Conservation (phyloP, 176 grass and related monocot genomes). For the Thalia dealbata region DNA sequence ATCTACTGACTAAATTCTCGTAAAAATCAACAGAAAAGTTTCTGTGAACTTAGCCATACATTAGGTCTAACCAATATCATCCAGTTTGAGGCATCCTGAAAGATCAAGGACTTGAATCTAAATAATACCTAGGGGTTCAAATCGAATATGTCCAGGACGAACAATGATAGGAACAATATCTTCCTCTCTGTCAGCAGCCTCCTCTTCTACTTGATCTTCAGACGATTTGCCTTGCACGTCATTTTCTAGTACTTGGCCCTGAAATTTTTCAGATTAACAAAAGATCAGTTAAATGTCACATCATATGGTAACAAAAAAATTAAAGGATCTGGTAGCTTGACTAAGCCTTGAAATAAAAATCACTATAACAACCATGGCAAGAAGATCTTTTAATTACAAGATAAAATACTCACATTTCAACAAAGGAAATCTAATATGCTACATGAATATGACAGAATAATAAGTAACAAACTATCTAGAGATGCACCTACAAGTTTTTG, state of each 20-base stretch:
- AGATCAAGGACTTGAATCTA: not conserved
- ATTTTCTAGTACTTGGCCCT: constrained; percentile 14
- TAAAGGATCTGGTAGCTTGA: not conserved
- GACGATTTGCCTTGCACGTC: constrained; percentile 10
- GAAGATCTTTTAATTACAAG: not conserved
- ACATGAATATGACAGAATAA: not conserved
- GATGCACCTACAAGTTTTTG: not conserved
- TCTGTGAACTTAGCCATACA: too few species aligned
- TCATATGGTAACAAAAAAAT: not conserved
- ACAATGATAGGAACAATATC: constrained; percentile 59
- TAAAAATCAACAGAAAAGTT: not conserved
- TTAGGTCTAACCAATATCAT: not conserved
- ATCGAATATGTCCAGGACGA: constrained; percentile 91
- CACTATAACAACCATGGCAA: not conserved
- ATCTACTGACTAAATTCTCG: not conserved
- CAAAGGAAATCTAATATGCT: not conserved
- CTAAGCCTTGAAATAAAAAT: constrained; percentile 6
- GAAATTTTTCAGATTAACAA: not conserved
- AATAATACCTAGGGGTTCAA: constrained; percentile 62
- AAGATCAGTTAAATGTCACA: not conserved
- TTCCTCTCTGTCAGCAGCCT: constrained; percentile 44
- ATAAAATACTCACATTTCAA: not conserved
- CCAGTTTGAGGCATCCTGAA: constrained; percentile 7
- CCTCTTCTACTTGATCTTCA: constrained; percentile 26
- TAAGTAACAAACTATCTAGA: too few species aligned